Evolutionary conservation across 257 asterid genomes (phyloP).

Genomic region (Jaltomata sinuosa): DNA sequence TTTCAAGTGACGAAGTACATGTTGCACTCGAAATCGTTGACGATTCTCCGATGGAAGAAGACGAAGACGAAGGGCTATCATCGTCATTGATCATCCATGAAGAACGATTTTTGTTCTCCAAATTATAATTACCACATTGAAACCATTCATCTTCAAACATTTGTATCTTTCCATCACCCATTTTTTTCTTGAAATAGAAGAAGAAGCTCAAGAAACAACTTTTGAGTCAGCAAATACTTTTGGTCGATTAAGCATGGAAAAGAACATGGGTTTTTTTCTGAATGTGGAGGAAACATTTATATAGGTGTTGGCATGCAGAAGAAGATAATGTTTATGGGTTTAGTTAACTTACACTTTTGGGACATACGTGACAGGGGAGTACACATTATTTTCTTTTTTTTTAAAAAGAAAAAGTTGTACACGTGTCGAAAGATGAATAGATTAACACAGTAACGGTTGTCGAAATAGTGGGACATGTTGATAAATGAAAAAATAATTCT

Average conservation of each 20-base stretch:
- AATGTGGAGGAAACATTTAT: constrained; percentile 9
- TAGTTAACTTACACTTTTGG: neutral
- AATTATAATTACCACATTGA: constrained; percentile 7
- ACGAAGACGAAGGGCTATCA: constrained; percentile 20
- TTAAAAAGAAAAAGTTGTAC: neutral
- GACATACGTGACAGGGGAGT: neutral
- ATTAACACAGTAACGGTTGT: neutral
- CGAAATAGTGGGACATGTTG: constrained; percentile 5
- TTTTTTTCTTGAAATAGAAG: too few relatives aligned
- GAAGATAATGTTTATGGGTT: neutral
- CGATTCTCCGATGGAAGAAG: constrained; percentile 31
- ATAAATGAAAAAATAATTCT: constrained; percentile 5
- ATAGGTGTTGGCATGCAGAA: constrained; percentile 8
- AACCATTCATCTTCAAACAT: constrained; percentile 38
- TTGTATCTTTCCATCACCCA: constrained; percentile 34
- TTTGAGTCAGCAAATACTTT: neutral
- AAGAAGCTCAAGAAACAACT: neutral
- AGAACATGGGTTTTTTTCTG: constrained; percentile 13
- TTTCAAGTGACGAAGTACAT: constrained; percentile 35
- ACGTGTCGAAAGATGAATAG: neutral
- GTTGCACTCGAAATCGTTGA: constrained; percentile 44
- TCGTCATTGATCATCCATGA: constrained; percentile 1
- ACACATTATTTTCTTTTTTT: too few relatives aligned
- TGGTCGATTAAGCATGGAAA: neutral
- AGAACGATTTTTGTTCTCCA: constrained; percentile 1